A percentile compares a stretch with the other conserved stretches of the same genome.
phyloP scores from a whole-genome alignment of 208 protist genomes.

The Naegleria lovaniensis region DNA sequence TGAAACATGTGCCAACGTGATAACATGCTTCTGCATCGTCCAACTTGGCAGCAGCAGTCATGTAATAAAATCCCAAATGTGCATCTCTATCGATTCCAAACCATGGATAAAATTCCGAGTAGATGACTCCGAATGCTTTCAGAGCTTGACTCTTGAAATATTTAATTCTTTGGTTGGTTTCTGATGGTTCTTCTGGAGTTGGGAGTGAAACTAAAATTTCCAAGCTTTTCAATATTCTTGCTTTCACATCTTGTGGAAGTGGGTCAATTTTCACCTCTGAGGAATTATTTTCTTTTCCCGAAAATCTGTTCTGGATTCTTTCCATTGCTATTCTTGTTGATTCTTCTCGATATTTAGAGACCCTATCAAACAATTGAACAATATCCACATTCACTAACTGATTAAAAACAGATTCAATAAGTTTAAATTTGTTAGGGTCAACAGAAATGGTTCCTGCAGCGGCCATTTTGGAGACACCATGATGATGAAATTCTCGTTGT shows the following conservation, averaged over 20 bases:
- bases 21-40: background rate
- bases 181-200: background rate
- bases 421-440: background rate
- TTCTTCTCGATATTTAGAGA: background rate
- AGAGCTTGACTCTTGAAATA: background rate
- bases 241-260: background rate
- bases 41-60: background rate
- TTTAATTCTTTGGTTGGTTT: background rate
- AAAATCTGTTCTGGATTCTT: background rate
- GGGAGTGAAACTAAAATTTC: background rate
- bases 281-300: too few relatives aligned
- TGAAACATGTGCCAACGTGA: background rate
- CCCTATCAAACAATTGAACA: background rate
- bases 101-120: background rate
- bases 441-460: background rate
- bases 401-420: background rate
- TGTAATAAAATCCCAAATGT: conserved; percentile 13
- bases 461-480: too few relatives aligned
- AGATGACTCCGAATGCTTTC: background rate
- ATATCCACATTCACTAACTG: background rate
- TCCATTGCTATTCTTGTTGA: background rate
- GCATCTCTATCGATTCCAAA: background rate
- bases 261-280: background rate
- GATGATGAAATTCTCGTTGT: too few relatives aligned
- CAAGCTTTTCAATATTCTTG: background rate